Evolutionary conservation across 2,329 filamentous ascomycete genomes (phyloP).

Genomic region (Nemania abortiva): DNA sequence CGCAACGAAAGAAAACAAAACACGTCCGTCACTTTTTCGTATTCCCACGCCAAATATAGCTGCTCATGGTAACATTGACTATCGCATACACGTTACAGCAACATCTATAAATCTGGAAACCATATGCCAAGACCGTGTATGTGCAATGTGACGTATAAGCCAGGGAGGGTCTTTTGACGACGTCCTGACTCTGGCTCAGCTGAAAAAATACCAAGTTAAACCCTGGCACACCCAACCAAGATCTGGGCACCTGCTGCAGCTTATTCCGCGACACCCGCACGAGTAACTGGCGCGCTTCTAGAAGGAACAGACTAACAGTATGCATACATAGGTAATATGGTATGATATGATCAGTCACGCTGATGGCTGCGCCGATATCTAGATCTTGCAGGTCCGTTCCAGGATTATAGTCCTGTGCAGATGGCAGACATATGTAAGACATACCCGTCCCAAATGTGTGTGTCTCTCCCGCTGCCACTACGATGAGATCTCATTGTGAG

Average conservation of each 20-base stretch:
- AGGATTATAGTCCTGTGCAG: neutral
- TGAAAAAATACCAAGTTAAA: constrained; percentile 2
- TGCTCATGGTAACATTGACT: neutral
- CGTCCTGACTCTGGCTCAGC: neutral
- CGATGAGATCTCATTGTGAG: neutral
- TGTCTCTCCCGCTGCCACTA: neutral
- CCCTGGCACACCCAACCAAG: neutral
- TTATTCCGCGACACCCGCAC: neutral
- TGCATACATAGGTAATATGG: neutral
- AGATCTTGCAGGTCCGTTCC: neutral
- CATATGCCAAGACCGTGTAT: no score
- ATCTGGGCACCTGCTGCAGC: neutral
- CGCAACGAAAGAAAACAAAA: neutral
- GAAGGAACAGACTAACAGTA: neutral
- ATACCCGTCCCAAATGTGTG: neutral
- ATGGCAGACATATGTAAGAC: neutral
- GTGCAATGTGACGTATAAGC: neutral
- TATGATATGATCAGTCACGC: constrained; percentile 5
- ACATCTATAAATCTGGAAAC: no score
- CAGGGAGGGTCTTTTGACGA: neutral
- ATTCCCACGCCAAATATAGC: neutral
- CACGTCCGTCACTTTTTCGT: neutral
- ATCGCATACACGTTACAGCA: neutral
- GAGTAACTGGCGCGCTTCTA: neutral
- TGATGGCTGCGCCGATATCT: neutral